Evolutionary conservation across 2,329 filamentous ascomycete species (phyloP).

Genomic region (Epichloe glyceriae): DNA sequence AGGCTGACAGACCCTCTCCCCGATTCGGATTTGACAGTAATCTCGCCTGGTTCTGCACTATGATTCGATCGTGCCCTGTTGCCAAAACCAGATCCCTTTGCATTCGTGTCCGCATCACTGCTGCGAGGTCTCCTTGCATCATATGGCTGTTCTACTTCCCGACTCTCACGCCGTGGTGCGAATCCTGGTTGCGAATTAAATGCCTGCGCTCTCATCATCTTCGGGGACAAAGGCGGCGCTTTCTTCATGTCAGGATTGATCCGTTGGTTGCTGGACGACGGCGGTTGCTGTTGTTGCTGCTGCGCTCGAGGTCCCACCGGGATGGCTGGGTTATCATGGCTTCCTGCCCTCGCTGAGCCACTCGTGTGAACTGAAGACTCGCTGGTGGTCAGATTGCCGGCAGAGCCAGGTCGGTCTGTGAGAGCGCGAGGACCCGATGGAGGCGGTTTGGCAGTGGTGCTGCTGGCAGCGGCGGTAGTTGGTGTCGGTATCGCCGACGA

Average conservation of each 20-base stretch:
- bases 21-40: conserved; percentile 26
- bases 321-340: conserved; percentile 33
- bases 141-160: conserved; percentile 20
- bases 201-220: conserved; percentile 35
- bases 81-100: conserved; percentile 19
- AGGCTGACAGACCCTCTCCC: conserved; percentile 10
- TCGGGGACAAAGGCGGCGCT: conserved; percentile 36
- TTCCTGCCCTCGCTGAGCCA: conserved; percentile 27
- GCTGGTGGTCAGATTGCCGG: conserved; percentile 18
- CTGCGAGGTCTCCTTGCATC: conserved; percentile 36
- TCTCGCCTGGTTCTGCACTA: conserved; percentile 35
- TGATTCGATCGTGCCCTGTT: conserved; percentile 26
- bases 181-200: conserved; percentile 29
- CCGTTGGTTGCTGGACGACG: conserved; percentile 47
- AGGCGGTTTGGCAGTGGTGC: conserved; percentile 26
- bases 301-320: conserved; percentile 42
- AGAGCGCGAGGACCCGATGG: conserved; percentile 41
- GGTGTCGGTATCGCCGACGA: not conserved
- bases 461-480: not conserved
- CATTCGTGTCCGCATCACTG: conserved; percentile 38
- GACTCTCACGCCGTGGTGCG: conserved; percentile 24
- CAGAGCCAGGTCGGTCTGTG: conserved; percentile 34
- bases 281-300: conserved; percentile 27
- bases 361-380: conserved; percentile 20
- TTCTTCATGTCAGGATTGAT: conserved; percentile 42